These are phyloP conservation scores for Russula griseocarnosa DNA, from an alignment of 768 basidiomycete species.

Conservation along the genomic window DNA sequence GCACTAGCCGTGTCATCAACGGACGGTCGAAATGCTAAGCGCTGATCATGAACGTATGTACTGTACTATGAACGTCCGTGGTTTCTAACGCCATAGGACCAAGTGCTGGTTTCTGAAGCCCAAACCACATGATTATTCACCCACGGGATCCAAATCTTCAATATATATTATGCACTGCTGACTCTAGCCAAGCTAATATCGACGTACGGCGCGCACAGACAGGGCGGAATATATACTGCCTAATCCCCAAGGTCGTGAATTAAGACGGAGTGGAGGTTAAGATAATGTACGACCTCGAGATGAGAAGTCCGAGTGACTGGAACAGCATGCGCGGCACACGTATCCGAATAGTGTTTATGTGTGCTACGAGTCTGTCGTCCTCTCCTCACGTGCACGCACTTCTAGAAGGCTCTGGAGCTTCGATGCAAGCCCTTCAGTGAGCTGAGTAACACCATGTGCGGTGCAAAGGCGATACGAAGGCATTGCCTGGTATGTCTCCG, in stretches of 20 bases:
- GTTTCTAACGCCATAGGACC: too few relatives aligned
- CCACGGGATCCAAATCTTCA: too few relatives aligned
- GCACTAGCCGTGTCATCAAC: too few relatives aligned
- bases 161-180: neutral
- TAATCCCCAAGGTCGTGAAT: neutral
- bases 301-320: too few relatives aligned
- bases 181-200: neutral
- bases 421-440: slow-evolving; percentile 62
- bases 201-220: neutral
- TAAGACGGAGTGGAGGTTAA: neutral
- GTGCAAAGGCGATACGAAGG: slow-evolving; percentile 81
- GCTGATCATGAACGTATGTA: too few relatives aligned
- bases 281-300: neutral
- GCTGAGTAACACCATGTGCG: slow-evolving; percentile 60
- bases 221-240: neutral
- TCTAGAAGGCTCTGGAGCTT: slow-evolving; percentile 44
- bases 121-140: too few relatives aligned
- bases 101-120: too few relatives aligned
- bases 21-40: too few relatives aligned
- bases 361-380: neutral
- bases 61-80: too few relatives aligned
- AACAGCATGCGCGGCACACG: neutral
- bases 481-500: slow-evolving; percentile 80
- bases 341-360: neutral
- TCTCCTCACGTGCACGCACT: slow-evolving; percentile 36